Evolutionary conservation across 768 basidiomycete genomes (phyloP).

Genomic region (Xerocomellus amylosporus): DNA sequence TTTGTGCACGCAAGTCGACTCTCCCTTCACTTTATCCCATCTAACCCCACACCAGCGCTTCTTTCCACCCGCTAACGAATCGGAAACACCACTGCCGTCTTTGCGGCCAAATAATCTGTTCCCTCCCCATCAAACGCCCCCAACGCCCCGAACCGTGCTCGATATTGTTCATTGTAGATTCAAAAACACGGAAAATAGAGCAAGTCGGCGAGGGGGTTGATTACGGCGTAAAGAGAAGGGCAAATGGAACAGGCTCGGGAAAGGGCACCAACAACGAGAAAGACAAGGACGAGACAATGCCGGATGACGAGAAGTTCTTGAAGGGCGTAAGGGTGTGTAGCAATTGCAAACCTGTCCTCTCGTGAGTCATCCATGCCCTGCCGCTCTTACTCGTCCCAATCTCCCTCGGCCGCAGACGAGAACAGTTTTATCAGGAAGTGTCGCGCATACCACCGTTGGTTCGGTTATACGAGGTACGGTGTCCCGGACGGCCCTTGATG

Average conservation of each 20-base stretch:
- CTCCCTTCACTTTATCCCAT: not conserved
- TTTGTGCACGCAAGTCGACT: conserved; percentile 65
- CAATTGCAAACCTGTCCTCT: conserved; percentile 73
- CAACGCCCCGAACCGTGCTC: conserved; percentile 71
- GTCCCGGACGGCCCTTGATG: not conserved
- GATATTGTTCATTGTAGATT: conserved; percentile 81
- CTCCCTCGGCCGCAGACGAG: conserved; percentile 47
- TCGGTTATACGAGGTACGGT: conserved; percentile 65
- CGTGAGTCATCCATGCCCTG: conserved; percentile 51
- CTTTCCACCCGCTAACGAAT: conserved; percentile 87
- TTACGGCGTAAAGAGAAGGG: conserved; percentile 68
- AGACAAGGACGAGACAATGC: conserved; percentile 38
- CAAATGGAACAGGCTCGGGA: conserved; percentile 3
- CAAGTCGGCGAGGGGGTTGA: conserved; percentile 82
- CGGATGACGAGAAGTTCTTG: conserved; percentile 78
- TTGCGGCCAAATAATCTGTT: conserved; percentile 90
- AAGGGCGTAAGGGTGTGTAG: conserved; percentile 88
- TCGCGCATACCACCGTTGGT: conserved; percentile 57
- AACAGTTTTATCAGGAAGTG: conserved; percentile 73
- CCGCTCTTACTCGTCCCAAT: not conserved
- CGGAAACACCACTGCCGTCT: conserved; percentile 96
- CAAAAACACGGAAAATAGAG: conserved; percentile 71
- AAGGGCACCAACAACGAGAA: conserved; percentile 32
- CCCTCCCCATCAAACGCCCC: conserved; percentile 73
- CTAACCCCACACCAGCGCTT: conserved; percentile 41